These are phyloP conservation scores for Botrytis tulipae DNA, from an alignment of 2,329 filamentous ascomycete genomes.

Conservation along the genomic window DNA sequence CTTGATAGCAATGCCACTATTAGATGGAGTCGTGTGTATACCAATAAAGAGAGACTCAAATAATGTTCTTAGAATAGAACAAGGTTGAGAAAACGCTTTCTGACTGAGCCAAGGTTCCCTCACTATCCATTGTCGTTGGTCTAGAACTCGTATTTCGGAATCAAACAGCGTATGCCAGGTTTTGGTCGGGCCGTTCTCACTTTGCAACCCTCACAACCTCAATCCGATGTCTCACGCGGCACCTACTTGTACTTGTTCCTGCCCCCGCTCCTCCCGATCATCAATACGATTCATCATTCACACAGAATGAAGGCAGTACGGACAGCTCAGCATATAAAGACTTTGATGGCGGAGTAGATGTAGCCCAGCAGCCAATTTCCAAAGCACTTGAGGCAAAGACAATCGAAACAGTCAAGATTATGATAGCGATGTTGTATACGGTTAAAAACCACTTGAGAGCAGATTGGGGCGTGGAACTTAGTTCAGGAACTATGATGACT, in stretches of 20 bases:
- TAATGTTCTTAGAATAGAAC: neutral
- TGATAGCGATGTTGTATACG: conserved; percentile 61
- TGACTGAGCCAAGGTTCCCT: conserved; percentile 48
- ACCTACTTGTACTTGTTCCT: conserved; percentile 46
- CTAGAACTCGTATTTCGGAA: conserved; percentile 68
- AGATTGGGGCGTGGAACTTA: conserved; percentile 54
- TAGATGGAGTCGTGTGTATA: neutral
- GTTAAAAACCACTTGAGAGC: conserved; percentile 63
- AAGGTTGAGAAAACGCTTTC: neutral
- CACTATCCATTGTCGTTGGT: conserved; percentile 63
- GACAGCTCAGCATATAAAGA: conserved; percentile 21
- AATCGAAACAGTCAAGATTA: conserved; percentile 56
- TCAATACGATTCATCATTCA: conserved; percentile 29
- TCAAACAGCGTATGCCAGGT: conserved; percentile 45
- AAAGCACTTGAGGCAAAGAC: conserved; percentile 43
- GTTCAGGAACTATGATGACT: conserved; percentile 34
- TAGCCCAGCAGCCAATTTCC: conserved; percentile 20
- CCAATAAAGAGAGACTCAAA: neutral
- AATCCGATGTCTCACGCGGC: conserved; percentile 57
- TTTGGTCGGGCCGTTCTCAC: conserved; percentile 58
- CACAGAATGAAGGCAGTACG: conserved; percentile 18
- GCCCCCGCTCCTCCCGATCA: conserved; percentile 32
- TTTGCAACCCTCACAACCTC: conserved; percentile 56
- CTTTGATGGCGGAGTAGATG: conserved; percentile 11
- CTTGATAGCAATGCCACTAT: rapidly evolving